Base-by-base conservation (phyloP, 1,284 basidiomycete species). In the Puccinia horiana region DNA sequence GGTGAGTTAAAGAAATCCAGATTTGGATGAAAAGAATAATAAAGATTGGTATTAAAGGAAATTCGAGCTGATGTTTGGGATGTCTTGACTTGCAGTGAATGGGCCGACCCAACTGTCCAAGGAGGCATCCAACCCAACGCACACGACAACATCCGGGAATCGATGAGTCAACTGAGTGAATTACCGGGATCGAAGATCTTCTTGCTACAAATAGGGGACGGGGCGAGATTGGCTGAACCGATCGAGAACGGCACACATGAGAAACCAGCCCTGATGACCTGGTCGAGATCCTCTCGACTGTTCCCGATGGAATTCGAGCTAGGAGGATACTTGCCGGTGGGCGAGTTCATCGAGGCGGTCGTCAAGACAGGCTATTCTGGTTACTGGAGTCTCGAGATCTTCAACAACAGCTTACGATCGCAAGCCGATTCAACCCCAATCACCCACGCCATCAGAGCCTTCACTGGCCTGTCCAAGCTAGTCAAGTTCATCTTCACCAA, bases 201-300 rank as follows among this genome's bases (percentile, higher is more conserved):
- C 83, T 84, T 87, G 76, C 85, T 87, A 61, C 87, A 88, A 83
- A 86, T 88, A 37, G 87, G 87, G 52, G 87, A 88, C 82, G 87
- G 85, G 11, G 80, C 84, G 26, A 77, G 65, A 82, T 70, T 84
- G 76, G 35, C 81, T 18, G 78, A 83, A 79, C 83, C 85, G 11
- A 83, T 87, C 0, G 78, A 83, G 2, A 83, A 86, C 16, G 84
- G 85, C 0, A 86, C 85, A 6, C 84, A 85, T 8, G 63, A 83
- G 11, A 83, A 86, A 26, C 87, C 87, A 16, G 84, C 83, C 11
- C 81, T 87, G 20, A 86, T 87, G 83, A 87, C 86, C 54, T 88
- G 87, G 87, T 87, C 86, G 1, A 84, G 87, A 18, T 84, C 85
- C 11, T 84, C 85, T 82, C 83, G 87, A 1, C 86, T 88, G 20